These are phyloP conservation scores for Cercophora samala DNA, from an alignment of 495 filamentous ascomycete species.

Conservation along the genomic window DNA sequence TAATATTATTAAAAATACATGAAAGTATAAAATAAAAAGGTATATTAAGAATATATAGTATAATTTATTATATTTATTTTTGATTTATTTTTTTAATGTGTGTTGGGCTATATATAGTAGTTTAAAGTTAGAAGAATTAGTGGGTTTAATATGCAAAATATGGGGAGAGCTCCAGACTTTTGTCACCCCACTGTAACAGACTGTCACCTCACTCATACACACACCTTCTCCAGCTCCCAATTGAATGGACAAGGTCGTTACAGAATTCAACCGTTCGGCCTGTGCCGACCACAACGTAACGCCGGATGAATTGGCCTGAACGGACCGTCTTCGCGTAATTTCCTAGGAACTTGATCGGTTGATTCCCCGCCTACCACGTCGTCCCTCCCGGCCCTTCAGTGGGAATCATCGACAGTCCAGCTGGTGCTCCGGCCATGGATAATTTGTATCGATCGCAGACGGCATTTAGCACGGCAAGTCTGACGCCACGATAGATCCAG, in stretches of 20 bases:
- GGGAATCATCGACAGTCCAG: not conserved
- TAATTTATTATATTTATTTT: too few relatives aligned
- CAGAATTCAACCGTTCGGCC: conserved; percentile 1
- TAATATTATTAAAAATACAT: too few relatives aligned
- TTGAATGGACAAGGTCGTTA: conserved; percentile 1
- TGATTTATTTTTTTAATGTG: too few relatives aligned
- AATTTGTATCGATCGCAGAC: conserved; percentile 1
- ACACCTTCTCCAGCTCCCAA: conserved; percentile 5
- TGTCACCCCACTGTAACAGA: too few relatives aligned
- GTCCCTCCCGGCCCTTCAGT: not conserved
- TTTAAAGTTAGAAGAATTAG: too few relatives aligned
- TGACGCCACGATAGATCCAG: conserved; percentile 4
- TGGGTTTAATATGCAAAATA: too few relatives aligned
- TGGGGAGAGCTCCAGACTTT: too few relatives aligned
- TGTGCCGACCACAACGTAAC: conserved; percentile 1
- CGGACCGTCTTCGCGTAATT: conserved; percentile 2
- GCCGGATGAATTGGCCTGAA: conserved; percentile 4
- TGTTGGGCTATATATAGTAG: too few relatives aligned
- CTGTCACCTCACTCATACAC: too few relatives aligned
- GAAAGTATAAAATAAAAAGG: too few relatives aligned
- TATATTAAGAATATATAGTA: too few relatives aligned
- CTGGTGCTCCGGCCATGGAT: not conserved
- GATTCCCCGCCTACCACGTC: not conserved
- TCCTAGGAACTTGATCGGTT: not conserved
- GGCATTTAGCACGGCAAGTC: conserved; percentile 7